A percentile compares a stretch with the other conserved stretches of the same genome.
Evolutionary conservation across 140 eudicot genomes (phyloP).

Genomic region (Artemisia princeps): DNA sequence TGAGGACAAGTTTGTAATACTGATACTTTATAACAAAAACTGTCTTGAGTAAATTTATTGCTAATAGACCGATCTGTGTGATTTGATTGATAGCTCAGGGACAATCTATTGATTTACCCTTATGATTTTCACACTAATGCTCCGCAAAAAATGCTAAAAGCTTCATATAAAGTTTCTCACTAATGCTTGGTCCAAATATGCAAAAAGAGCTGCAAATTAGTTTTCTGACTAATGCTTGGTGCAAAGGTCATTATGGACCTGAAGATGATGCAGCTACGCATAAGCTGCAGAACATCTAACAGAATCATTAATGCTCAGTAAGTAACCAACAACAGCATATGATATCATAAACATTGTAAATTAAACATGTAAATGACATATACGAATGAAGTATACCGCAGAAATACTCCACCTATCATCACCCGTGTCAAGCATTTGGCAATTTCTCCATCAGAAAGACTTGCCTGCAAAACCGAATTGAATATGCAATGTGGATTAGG

Average conservation of each 20-base stretch:
- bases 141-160: no score
- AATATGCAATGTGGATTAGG: conserved; percentile 12
- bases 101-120: background rate
- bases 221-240: no score
- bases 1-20: background rate
- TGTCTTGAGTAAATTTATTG: background rate
- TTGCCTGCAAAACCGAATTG: conserved; percentile 53
- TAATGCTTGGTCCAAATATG: background rate
- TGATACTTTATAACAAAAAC: background rate
- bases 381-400: conserved; percentile 49
- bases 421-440: conserved; percentile 69
- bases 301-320: conserved; percentile 16
- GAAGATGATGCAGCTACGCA: background rate
- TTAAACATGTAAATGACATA: conserved; percentile 4
- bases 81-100: conserved; percentile 1
- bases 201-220: background rate
- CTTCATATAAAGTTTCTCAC: no score
- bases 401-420: conserved; percentile 69
- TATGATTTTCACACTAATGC: background rate
- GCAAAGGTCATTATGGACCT: no score
- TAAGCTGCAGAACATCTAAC: conserved; percentile 8
- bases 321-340: conserved; percentile 6
- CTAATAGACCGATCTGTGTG: background rate
- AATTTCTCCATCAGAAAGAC: conserved; percentile 79
- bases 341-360: conserved; percentile 16